Percentiles rank a stretch among this genome's conserved stretches.
phyloP scores from a whole-genome alignment of 1,284 basidiomycete species.

The Tetrapyrgos nigripes region DNA sequence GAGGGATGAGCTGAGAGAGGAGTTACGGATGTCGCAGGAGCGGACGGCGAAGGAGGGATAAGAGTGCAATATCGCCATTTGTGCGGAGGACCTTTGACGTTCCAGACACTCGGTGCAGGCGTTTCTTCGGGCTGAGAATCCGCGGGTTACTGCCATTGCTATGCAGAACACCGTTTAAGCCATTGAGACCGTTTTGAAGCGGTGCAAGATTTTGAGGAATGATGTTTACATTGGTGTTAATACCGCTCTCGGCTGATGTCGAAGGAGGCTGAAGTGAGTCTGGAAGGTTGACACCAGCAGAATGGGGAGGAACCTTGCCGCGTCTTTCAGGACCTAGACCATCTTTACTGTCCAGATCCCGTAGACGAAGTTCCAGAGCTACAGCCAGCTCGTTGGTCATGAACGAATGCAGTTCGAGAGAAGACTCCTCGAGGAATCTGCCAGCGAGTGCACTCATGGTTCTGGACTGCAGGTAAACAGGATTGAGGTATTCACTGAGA shows the following conservation, averaged over 20 bases:
- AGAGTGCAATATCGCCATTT: constrained; percentile 92
- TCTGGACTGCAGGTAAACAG: constrained; percentile 86
- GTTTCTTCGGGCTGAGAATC: constrained; percentile 44
- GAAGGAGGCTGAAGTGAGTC: constrained; percentile 12
- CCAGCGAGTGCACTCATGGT: constrained; percentile 84
- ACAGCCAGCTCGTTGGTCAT: constrained; percentile 72
- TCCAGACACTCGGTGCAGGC: constrained; percentile 67
- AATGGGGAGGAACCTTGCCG: constrained; percentile 70
- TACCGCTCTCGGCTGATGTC: constrained; percentile 32
- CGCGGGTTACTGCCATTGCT: constrained; percentile 24
- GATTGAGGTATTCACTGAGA: constrained; percentile 87
- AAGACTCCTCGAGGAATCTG: constrained; percentile 90
- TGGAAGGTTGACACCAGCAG: constrained; percentile 18
- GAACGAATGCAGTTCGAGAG: constrained; percentile 90
- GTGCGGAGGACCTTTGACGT: constrained; percentile 87
- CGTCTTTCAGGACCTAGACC: constrained; percentile 61
- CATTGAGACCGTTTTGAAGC: background rate
- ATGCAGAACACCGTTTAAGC: background rate
- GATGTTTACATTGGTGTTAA: constrained; percentile 5
- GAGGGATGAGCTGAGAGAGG: constrained; percentile 59
- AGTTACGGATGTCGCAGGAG: constrained; percentile 45
- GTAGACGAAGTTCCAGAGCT: constrained; percentile 70
- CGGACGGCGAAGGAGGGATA: constrained; percentile 35
- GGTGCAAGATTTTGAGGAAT: background rate
- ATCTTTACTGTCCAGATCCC: constrained; percentile 72